Conservation (phyloP, 495 filamentous ascomycete species). For the Alectoria sarmentosa region DNA sequence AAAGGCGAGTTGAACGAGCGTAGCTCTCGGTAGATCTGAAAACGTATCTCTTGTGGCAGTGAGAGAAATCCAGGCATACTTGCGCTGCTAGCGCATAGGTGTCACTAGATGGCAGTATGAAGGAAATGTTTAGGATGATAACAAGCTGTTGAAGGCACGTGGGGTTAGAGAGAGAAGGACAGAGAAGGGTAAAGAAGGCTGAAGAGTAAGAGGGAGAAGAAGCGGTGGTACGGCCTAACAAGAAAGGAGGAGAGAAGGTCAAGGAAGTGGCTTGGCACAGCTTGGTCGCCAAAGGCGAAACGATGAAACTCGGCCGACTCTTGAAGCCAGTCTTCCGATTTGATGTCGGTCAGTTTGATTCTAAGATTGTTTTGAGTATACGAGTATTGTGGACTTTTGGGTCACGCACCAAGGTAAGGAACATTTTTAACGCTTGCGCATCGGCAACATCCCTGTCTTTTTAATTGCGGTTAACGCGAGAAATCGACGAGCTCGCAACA, state of each 20-base stretch:
- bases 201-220: too few species aligned
- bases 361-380: too few species aligned
- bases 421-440: too few species aligned
- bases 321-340: too few species aligned
- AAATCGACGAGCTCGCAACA: too few species aligned
- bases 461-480: background rate
- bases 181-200: background rate
- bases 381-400: too few species aligned
- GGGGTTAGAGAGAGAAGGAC: background rate
- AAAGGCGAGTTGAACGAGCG: constrained; percentile 4
- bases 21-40: constrained; percentile 12
- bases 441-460: too few species aligned
- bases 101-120: background rate
- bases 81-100: background rate
- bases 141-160: background rate
- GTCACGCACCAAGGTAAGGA: too few species aligned
- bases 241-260: too few species aligned
- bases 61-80: background rate
- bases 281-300: too few species aligned
- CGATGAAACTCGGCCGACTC: too few species aligned
- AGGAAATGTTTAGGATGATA: background rate
- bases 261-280: background rate
- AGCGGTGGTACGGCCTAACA: background rate
- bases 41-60: constrained; percentile 12
- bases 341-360: too few species aligned